These are phyloP conservation scores for Leishmania tarentolae DNA, from an alignment of 208 protist species.

Conservation along the genomic window DNA sequence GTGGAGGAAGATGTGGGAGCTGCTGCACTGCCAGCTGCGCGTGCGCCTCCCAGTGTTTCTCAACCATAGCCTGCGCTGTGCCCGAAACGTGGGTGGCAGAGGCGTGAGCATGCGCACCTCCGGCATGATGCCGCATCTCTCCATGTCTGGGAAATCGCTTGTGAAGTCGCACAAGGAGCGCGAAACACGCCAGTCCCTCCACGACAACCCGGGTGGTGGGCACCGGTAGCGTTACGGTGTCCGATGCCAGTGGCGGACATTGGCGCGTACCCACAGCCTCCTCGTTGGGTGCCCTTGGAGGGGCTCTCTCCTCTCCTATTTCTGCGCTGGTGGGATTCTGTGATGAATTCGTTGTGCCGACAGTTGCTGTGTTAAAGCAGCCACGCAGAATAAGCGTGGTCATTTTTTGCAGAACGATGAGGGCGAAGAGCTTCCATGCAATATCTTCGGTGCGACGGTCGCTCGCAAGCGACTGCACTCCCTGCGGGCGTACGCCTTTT, in stretches of 20 bases:
- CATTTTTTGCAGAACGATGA: conserved; percentile 13
- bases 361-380: conserved; percentile 9
- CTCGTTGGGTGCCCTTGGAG: not conserved
- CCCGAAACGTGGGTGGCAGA: not conserved
- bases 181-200: conserved; percentile 9
- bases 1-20: not conserved
- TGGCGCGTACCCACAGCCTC: not conserved
- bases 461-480: not conserved
- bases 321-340: not conserved
- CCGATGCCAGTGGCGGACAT: not conserved
- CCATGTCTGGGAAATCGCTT: not conserved
- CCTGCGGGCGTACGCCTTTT: not conserved
- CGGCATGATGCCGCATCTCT: not conserved
- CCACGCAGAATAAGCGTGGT: conserved; percentile 17
- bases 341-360: not conserved
- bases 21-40: not conserved
- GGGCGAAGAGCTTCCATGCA: conserved; percentile 15
- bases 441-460: not conserved
- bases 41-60: conserved; percentile 23
- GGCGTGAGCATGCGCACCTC: not conserved
- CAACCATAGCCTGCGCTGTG: not conserved
- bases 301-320: not conserved
- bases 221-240: not conserved
- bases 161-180: conserved; percentile 5
- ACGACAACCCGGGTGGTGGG: conserved; percentile 10